Conservation (phyloP, 306 rosid genomes). For the Begonia fuchsioides region DNA sequence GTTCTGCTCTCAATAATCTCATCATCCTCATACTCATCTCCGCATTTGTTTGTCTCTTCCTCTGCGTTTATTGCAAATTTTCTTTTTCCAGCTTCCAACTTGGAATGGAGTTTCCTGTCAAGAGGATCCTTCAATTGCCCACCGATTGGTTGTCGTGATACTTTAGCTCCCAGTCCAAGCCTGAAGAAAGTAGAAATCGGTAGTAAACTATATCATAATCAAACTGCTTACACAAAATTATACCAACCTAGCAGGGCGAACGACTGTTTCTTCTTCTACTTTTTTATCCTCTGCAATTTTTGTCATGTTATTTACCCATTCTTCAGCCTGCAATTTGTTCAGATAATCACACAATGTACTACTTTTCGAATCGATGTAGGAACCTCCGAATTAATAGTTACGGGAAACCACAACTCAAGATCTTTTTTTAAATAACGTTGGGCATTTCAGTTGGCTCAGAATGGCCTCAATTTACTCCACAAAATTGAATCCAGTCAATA, state of each 20-base stretch:
- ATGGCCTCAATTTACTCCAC: too few species aligned
- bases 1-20: slow-evolving; percentile 57
- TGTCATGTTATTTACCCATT: slow-evolving; percentile 65
- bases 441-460: too few species aligned
- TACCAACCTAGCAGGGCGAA: slow-evolving; percentile 49
- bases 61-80: slow-evolving; percentile 36
- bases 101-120: slow-evolving; percentile 46
- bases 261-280: slow-evolving; percentile 17
- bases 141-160: slow-evolving; percentile 34
- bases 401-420: too few species aligned
- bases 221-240: not conserved
- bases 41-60: slow-evolving; percentile 17
- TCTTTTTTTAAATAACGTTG: too few species aligned
- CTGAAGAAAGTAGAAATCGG: slow-evolving; percentile 15
- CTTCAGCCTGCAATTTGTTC: slow-evolving; percentile 44
- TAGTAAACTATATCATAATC: not conserved
- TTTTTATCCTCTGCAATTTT: slow-evolving; percentile 31
- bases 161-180: slow-evolving; percentile 85
- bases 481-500: too few species aligned
- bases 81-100: slow-evolving; percentile 36
- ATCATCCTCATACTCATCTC: slow-evolving; percentile 19
- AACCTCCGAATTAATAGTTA: too few species aligned
- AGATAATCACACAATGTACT: too few species aligned
- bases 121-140: slow-evolving; percentile 54
- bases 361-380: too few species aligned